phyloP scores from a whole-genome alignment of 2,329 filamentous ascomycete genomes.

The Ascochyta viciae-villosae region DNA sequence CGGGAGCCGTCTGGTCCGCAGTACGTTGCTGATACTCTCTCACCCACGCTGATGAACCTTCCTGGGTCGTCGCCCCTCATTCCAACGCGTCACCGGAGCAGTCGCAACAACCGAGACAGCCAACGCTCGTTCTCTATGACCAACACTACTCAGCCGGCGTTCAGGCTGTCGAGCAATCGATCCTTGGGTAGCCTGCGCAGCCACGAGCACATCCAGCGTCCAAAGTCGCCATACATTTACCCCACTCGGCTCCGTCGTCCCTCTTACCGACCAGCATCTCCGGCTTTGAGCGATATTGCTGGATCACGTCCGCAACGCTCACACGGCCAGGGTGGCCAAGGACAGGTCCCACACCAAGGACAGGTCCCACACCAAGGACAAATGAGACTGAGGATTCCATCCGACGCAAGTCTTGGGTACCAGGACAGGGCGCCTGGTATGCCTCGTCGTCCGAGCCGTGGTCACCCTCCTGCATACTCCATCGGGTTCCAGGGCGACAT shows the following conservation, averaged over 20 bases:
- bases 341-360: constrained; percentile 8
- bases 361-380: constrained; percentile 10
- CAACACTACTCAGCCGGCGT: constrained; percentile 40
- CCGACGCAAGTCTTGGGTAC: constrained; percentile 34
- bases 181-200: constrained; percentile 56
- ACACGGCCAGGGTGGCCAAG: constrained; percentile 22
- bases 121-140: constrained; percentile 54
- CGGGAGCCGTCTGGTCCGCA: constrained; percentile 54
- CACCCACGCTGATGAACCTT: constrained; percentile 43
- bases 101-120: constrained; percentile 39
- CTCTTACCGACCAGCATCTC: constrained; percentile 53
- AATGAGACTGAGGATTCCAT: constrained; percentile 35
- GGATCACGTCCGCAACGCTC: constrained; percentile 27
- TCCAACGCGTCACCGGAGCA: constrained; percentile 16
- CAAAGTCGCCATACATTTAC: constrained; percentile 52
- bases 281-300: constrained; percentile 52
- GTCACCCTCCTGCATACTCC: constrained; percentile 19
- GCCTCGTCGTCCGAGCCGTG: constrained; percentile 23
- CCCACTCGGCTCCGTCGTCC: constrained; percentile 52
- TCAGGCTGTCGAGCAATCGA: constrained; percentile 50
- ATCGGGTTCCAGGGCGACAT: constrained; percentile 22
- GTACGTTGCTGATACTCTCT: constrained; percentile 48
- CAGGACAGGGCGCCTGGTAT: constrained; percentile 24
- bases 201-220: constrained; percentile 46
- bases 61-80: constrained; percentile 40